Evolutionary conservation across 2,329 filamentous ascomycete genomes (phyloP).

Genomic region (Curvularia spicifera): DNA sequence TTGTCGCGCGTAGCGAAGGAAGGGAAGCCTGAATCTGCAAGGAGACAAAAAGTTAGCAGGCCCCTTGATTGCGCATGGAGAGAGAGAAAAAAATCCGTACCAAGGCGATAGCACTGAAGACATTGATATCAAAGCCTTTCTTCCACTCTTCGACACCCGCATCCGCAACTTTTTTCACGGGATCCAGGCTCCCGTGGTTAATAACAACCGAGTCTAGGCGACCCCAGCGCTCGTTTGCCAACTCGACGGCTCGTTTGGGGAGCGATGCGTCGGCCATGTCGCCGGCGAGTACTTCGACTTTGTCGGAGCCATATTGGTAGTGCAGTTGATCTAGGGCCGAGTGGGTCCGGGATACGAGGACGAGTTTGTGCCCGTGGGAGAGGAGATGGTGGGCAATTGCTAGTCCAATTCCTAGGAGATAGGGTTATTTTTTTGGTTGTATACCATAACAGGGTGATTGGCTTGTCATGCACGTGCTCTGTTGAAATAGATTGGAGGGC

Average conservation of each 20-base stretch:
- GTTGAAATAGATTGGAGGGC: background rate
- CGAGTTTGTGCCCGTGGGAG: slow-evolving; percentile 60
- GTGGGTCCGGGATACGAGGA: slow-evolving; percentile 64
- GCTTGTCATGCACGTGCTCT: background rate
- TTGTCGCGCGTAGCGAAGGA: slow-evolving; percentile 68
- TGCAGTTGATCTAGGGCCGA: slow-evolving; percentile 59
- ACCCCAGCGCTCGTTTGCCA: slow-evolving; percentile 72
- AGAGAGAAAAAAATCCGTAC: slow-evolving; percentile 57
- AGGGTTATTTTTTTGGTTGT: background rate
- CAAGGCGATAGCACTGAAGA: slow-evolving; percentile 81
- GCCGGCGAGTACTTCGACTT: slow-evolving; percentile 64
- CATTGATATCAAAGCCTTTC: slow-evolving; percentile 78
- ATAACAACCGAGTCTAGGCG: slow-evolving; percentile 81
- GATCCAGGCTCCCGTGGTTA: slow-evolving; percentile 85
- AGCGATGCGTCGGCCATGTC: slow-evolving; percentile 62
- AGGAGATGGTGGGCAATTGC: slow-evolving; percentile 67
- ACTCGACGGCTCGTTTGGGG: slow-evolving; percentile 66
- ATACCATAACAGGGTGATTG: background rate
- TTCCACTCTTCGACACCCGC: slow-evolving; percentile 77
- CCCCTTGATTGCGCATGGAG: no score
- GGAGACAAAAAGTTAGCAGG: background rate
- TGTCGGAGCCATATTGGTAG: slow-evolving; percentile 57
- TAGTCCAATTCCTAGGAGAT: slow-evolving; percentile 63
- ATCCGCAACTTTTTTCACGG: slow-evolving; percentile 73
- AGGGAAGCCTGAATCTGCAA: slow-evolving; percentile 72